Evolutionary conservation across 768 basidiomycete species (phyloP), one percentile per base, ranked within the genome.

Genomic region (Dendrothele bispora): DNA sequence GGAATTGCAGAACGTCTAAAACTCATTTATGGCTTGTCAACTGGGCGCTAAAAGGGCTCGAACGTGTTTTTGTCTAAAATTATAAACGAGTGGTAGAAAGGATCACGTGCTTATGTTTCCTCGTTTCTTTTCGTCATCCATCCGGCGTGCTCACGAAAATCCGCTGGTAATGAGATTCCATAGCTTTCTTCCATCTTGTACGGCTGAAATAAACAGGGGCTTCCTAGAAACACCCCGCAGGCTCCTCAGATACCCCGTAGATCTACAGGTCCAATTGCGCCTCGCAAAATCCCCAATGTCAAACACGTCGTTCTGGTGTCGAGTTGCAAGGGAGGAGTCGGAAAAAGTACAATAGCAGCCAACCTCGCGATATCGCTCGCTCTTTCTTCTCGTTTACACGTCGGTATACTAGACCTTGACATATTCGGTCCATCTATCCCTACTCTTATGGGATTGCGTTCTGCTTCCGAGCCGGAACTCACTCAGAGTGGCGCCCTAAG

Each of bases 341-440:
- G 95, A 15, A 98, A 97, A 68, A 93, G 91, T 52, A 98, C 93
- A 0, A 74, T 98, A 26, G 91, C 94, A 91, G 91, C 88, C 7
- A 95, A 94, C 56, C 77, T 94, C 17, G 92, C 89, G 4, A 86
- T 86, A 50, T 80, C 83, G 7, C 79, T 90, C 15, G 84, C 83
- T 5, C 67, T 77, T 70, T 1, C 62, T 69, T 27, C 48, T 62
- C 72, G 73, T 12, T 73, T 84, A 12, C 79, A 86, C 26, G 83
- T 98, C 2, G 95, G 95, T 0, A 67, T 98, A 17, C 77, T 99
- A 0, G 95, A 99, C 67, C 78, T 99, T 7, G 95, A 99, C 63
- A 84, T 99, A 37, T 98, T 97, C 57, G 95, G 95, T 0, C 95
- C 95, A 1, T 95, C 92, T 0, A 74, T 95, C 37, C 95, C 95